A percentile compares a stretch with the other conserved stretches of the same genome.
Evolutionary conservation across 2,329 filamentous ascomycete species (phyloP).

Genomic region (Apiospora pterosperma): DNA sequence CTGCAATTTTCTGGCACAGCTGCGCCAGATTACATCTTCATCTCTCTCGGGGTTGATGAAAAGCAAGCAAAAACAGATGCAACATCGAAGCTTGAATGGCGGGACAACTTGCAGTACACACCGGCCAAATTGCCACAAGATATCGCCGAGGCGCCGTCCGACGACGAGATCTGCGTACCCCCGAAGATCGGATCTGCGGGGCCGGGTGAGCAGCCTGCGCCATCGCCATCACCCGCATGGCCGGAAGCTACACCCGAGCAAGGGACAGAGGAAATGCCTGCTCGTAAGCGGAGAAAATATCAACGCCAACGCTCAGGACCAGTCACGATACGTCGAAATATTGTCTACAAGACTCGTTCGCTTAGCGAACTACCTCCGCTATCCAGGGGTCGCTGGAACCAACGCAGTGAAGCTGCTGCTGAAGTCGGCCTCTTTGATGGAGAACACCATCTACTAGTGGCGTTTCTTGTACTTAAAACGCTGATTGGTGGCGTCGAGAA

Average conservation of each 20-base stretch:
- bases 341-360: conserved; percentile 26
- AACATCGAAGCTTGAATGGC: conserved; percentile 31
- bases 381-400: conserved; percentile 29
- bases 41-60: conserved; percentile 30
- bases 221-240: not conserved
- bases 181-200: conserved; percentile 8
- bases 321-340: conserved; percentile 4
- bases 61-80: conserved; percentile 19
- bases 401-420: conserved; percentile 25
- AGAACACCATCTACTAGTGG: conserved; percentile 49
- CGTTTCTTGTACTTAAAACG: conserved; percentile 55
- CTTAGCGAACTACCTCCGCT: conserved; percentile 23
- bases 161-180: conserved; percentile 25
- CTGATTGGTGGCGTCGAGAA: conserved; percentile 59
- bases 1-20: conserved; percentile 30
- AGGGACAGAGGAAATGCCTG: not conserved
- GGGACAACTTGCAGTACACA: conserved; percentile 35
- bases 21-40: conserved; percentile 34
- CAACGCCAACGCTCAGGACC: conserved; percentile 18
- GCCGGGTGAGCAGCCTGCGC: not conserved
- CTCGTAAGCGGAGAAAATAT: not conserved
- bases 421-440: conserved; percentile 33
- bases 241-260: not conserved
- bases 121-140: conserved; percentile 40
- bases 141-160: conserved; percentile 23